phyloP scores from a whole-genome alignment of 2,329 filamentous ascomycete genomes.

The Metarhizium album region DNA sequence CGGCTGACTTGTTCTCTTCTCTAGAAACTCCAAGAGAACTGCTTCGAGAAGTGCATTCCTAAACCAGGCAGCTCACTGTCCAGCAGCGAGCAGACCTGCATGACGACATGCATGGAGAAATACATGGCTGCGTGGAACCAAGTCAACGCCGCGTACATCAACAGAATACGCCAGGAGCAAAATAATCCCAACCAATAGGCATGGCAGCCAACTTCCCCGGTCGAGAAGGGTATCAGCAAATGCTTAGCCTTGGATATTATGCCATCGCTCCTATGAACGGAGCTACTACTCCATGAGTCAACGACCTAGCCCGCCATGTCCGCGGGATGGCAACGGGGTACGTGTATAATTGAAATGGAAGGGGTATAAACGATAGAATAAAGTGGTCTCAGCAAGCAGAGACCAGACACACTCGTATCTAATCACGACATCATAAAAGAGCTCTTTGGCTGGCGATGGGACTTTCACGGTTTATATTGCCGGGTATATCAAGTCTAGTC shows the following conservation, averaged over 20 bases:
- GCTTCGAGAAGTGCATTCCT: conserved; percentile 67
- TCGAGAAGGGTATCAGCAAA: background rate
- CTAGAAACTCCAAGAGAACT: conserved; percentile 71
- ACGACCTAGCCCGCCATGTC: background rate
- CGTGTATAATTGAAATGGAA: background rate
- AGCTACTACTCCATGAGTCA: background rate
- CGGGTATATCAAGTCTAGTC: conserved; percentile 8
- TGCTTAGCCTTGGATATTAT: background rate
- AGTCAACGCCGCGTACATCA: conserved; percentile 58
- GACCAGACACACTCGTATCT: background rate
- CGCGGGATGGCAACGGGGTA: background rate
- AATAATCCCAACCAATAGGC: conserved; percentile 13
- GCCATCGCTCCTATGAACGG: background rate
- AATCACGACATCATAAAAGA: background rate
- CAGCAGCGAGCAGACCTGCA: conserved; percentile 57
- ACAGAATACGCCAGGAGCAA: conserved; percentile 49
- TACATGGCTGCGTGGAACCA: conserved; percentile 74
- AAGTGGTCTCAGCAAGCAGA: background rate
- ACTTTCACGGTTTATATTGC: background rate
- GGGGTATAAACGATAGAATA: background rate
- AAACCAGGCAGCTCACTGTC: conserved; percentile 58
- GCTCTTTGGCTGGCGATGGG: background rate
- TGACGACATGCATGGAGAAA: conserved; percentile 72
- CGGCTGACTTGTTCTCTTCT: conserved; percentile 6
- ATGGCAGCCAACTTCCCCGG: background rate